Percentiles rank a stretch among this genome's conserved stretches.
These are phyloP conservation scores for Lepidium sativum DNA, from an alignment of 345 rosid species.

Conservation along the genomic window DNA sequence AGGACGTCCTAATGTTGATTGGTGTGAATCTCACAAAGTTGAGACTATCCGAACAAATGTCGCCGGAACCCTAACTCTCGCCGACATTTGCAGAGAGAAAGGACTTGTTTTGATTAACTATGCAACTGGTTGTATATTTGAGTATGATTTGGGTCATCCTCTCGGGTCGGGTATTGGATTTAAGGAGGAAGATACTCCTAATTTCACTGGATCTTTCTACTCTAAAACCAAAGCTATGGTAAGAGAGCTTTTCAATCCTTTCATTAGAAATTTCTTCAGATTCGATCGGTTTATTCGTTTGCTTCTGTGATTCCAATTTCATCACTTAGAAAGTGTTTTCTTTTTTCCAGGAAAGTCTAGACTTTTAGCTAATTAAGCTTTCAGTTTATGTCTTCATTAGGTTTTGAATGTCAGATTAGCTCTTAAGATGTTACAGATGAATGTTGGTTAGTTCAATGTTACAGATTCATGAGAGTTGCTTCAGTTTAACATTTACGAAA, in stretches of 20 bases:
- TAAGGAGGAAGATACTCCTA: constrained; percentile 87
- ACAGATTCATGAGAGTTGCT: not conserved
- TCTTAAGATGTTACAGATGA: not conserved
- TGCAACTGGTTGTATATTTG: constrained; percentile 89
- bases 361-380: not conserved
- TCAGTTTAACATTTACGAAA: not conserved
- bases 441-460: not conserved
- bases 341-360: not conserved
- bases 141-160: constrained; percentile 63
- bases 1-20: constrained; percentile 87
- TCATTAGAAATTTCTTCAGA: not conserved
- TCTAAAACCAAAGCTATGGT: constrained; percentile 98
- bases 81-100: constrained; percentile 70
- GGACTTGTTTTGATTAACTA: constrained; percentile 66
- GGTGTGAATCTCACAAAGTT: constrained; percentile 93
- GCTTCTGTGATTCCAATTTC: not conserved
- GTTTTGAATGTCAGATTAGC: not conserved
- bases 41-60: constrained; percentile 88
- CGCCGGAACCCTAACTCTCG: constrained; percentile 76
- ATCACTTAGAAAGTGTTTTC: not conserved
- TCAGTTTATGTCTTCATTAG: not conserved
- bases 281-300: not conserved
- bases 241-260: not conserved
- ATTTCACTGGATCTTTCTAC: constrained; percentile 80
- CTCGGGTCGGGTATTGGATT: constrained; percentile 78